Percentiles rank a stretch among this genome's conserved stretches.
These are phyloP conservation scores for Zalaria sp. DNA, from an alignment of 2,329 filamentous ascomycete genomes.

Conservation along the genomic window DNA sequence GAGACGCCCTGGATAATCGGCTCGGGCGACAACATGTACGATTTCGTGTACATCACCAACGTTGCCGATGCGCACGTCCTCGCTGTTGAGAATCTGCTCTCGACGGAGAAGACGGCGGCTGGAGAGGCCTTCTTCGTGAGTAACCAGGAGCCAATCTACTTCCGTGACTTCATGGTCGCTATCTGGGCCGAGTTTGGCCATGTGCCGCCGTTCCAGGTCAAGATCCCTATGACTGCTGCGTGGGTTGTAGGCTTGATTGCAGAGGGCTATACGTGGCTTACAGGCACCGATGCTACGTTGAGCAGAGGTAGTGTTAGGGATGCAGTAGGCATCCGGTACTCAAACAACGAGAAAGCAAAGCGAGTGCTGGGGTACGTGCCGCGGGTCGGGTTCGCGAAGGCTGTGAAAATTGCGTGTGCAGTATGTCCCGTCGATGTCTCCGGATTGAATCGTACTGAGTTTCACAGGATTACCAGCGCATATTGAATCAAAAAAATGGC, in stretches of 20 bases:
- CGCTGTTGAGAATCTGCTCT: conserved; percentile 58
- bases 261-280: conserved; percentile 34
- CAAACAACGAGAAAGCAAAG: conserved; percentile 37
- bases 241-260: conserved; percentile 31
- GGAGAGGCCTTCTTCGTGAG: conserved; percentile 85
- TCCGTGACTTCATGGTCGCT: conserved; percentile 74
- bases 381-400: conserved; percentile 36
- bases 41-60: conserved; percentile 57
- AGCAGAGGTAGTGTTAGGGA: conserved; percentile 42
- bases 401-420: conserved; percentile 33
- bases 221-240: conserved; percentile 34
- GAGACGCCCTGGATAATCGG: conserved; percentile 73
- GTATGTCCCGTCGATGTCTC: conserved; percentile 7
- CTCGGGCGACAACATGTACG: conserved; percentile 53
- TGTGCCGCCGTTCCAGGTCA: conserved; percentile 33
- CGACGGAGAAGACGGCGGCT: conserved; percentile 40
- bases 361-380: conserved; percentile 39
- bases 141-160: conserved; percentile 77
- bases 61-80: conserved; percentile 70
- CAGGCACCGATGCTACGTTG: conserved; percentile 30
- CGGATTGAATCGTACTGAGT: neutral
- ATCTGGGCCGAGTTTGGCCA: conserved; percentile 55
- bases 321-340: conserved; percentile 38
- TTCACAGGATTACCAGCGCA: conserved; percentile 11
- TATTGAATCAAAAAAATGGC: conserved; percentile 6